phyloP scores from a whole-genome alignment of 164 flowering plant genomes.

The Saururus chinensis region DNA sequence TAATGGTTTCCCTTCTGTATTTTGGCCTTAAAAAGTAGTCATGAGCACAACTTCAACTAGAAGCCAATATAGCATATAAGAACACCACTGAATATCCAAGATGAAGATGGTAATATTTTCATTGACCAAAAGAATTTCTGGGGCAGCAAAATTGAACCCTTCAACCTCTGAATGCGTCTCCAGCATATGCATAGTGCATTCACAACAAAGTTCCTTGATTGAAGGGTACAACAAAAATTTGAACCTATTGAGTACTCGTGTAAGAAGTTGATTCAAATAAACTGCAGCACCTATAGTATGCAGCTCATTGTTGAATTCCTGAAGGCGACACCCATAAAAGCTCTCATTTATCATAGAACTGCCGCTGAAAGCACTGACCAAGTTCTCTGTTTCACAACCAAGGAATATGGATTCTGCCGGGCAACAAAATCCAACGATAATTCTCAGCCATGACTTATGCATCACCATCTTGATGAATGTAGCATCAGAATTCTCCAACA shows the following conservation, averaged over 20 bases:
- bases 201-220: too few species aligned
- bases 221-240: neutral
- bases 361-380: neutral
- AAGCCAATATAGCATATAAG: too few species aligned
- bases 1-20: too few species aligned
- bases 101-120: too few species aligned
- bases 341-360: neutral
- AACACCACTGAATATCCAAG: too few species aligned
- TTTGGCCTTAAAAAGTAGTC: too few species aligned
- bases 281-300: neutral
- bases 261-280: neutral
- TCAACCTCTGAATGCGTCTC: too few species aligned
- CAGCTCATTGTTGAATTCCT: neutral
- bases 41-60: too few species aligned
- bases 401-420: neutral
- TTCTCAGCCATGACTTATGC: constrained; percentile 26
- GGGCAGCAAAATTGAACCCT: too few species aligned
- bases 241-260: too few species aligned
- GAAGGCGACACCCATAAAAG: neutral
- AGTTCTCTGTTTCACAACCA: neutral
- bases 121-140: too few species aligned
- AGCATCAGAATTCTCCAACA: neutral
- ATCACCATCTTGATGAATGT: constrained; percentile 16
- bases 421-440: constrained; percentile 24
- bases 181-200: too few species aligned